phyloP scores from a whole-genome alignment of 2,329 filamentous ascomycete species.

The Pestalotiopsis sp. region DNA sequence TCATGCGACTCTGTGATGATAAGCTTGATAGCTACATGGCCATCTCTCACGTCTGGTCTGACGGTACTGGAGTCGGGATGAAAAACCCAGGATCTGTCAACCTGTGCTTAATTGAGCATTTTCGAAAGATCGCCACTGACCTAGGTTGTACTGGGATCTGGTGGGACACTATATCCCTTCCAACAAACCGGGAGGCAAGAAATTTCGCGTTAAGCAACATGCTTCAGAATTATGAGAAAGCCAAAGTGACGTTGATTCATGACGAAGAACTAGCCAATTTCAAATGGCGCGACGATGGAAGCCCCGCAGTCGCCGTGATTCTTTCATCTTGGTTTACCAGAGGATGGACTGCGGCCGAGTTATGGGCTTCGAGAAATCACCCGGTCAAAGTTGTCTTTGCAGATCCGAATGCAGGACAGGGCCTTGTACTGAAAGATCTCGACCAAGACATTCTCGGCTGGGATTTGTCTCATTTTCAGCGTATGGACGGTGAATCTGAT shows the following conservation, averaged over 20 bases:
- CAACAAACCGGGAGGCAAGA: not conserved
- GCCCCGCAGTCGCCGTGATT: not conserved
- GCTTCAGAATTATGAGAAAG: not conserved
- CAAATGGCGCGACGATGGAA: not conserved
- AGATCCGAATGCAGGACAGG: not conserved
- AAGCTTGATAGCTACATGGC: slow-evolving; percentile 10
- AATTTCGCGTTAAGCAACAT: not conserved
- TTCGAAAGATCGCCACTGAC: not conserved
- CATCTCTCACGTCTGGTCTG: slow-evolving; percentile 15
- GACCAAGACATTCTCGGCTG: not conserved
- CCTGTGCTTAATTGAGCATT: not conserved
- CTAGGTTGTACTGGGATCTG: not conserved
- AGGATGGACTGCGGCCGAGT: not conserved
- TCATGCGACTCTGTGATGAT: not conserved
- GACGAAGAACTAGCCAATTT: not conserved
- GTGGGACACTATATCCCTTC: not conserved
- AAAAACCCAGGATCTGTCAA: not conserved
- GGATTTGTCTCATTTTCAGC: not conserved
- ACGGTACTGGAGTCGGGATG: slow-evolving; percentile 14
- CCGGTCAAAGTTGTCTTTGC: not conserved
- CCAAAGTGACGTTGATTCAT: not conserved
- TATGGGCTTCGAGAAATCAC: not conserved
- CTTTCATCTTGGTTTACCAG: not conserved
- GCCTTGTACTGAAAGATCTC: not conserved
- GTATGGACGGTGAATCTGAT: not conserved